Conservation (phyloP, 768 basidiomycete species). For the Neoboletus magnificus region DNA sequence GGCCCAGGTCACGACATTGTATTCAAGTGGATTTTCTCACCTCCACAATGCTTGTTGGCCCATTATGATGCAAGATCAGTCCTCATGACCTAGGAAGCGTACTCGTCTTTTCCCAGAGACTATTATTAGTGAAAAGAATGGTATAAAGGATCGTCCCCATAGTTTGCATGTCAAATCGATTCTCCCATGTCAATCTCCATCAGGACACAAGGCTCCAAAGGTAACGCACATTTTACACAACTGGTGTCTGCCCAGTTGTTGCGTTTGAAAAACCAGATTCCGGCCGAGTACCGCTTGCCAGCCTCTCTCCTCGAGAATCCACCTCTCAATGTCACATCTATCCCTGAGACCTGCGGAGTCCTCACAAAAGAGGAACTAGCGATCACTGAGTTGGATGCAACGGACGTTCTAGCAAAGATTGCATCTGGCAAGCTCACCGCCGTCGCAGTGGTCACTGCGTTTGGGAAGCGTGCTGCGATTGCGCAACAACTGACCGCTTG, state of each 20-base stretch:
- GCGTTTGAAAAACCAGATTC: conserved; percentile 26
- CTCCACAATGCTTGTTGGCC: background rate
- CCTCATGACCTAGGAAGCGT: background rate
- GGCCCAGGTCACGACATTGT: too few species aligned
- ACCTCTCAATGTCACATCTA: conserved; percentile 32
- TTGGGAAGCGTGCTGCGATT: conserved; percentile 49
- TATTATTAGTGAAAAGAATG: background rate
- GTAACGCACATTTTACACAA: conserved; percentile 18
- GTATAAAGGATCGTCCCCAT: background rate
- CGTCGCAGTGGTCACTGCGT: conserved; percentile 41
- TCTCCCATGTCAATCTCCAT: conserved; percentile 17
- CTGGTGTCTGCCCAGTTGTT: conserved; percentile 16
- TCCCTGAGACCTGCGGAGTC: conserved; percentile 33
- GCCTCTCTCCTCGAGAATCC: conserved; percentile 17
- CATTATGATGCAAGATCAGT: background rate
- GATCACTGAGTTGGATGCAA: conserved; percentile 38
- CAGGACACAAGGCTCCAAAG: conserved; percentile 23
- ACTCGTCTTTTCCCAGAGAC: background rate
- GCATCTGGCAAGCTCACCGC: conserved; percentile 32
- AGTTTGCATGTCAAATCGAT: background rate
- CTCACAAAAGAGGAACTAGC: conserved; percentile 32
- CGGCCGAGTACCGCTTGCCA: conserved; percentile 15
- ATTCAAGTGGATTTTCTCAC: background rate
- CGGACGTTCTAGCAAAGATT: conserved; percentile 29
- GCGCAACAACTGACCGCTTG: conserved; percentile 46